Evolutionary conservation across 1,284 basidiomycete species (phyloP), one percentile per base, ranked within the genome.

Genomic region (Retiboletus flavoniger): DNA sequence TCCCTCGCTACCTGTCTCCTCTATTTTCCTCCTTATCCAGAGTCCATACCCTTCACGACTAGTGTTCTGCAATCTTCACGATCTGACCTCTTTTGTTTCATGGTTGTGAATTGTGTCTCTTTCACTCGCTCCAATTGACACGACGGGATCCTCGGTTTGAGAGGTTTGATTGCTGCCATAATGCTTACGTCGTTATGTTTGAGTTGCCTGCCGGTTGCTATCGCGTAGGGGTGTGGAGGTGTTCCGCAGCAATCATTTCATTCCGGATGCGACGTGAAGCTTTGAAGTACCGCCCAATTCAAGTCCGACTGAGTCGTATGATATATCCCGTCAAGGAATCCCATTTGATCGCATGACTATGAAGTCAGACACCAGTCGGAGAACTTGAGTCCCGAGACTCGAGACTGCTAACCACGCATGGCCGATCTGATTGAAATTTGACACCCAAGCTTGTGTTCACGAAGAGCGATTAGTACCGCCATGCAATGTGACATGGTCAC

Each of bases 1-100:
- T 56, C 35, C 55, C 42, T 41, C 51, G 46, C 56, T 51, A 45
- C 57, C 50, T 53, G 54, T 57, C 55, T 34, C 38, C n/a, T 29
- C 50, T 38, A 46, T 35, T 47, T 32, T 53, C 47, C 63, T 56
- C 54, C 57, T 55, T 54, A 43, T 60, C 56, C 61, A 67, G 63
- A 61, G 63, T 71, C 38, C 69, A 69, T 69, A 69, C 67, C 67
- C 69, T 72, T 72, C 66, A 69, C 69, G 69, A 66, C 69, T 60
- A 57, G 69, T 69, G 59, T 69, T 70, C 56, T 60, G 63, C 68
- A 71, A 69, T 70, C 68, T 69, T 66, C 67, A 70, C 61, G 70
- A 72, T 69, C 67, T 72, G 67, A 72, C 55, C 49, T 57, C 58
- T 57, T 58, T 67, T 58, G 50, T 52, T 56, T 51, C 53, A 50